Base-by-base conservation (phyloP, 2,329 filamentous ascomycete species). In the Massarina eburnea region DNA sequence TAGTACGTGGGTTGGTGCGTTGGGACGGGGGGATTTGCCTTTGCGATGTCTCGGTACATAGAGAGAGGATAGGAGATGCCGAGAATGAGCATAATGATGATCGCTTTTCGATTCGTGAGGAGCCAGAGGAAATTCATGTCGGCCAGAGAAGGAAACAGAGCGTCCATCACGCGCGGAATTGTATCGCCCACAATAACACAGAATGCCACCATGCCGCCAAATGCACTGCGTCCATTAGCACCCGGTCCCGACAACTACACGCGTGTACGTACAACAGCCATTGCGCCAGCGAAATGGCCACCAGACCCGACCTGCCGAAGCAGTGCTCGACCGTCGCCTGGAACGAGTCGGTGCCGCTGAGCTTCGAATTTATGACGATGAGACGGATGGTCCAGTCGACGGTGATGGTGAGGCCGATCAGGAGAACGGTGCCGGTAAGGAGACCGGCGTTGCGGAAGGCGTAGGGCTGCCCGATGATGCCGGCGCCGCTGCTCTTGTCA, bases 311-410 rank as follows among this genome's bases (percentile, higher is more conserved):
- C 61, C 83, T 85, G 5, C 94, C 94, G 73, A 96, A 99, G 74
- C 94, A 99, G 71, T 92, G 85, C 72, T 96, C 86, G 66, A 99
- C 91, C 1, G 94, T 99, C 30, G 90, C 88, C 74, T 99, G 94
- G 67, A 97, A 99, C 45, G 88, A 95, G 70, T 90, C 88, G 45
- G 91, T 88, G 35, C 94, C 94, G 71, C 89, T 95, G 57, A 99
- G 79, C 76, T 99, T 99, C 69, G 89, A 95, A 73, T 99, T 99
- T 71, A 96, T 84, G 55, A 99, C 94, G 64, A 99, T 97, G 52
- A 99, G 80, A 36, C 91, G 85, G 58, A 99, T 96, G 3, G 94
- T 99, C 94, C 94, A 99, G 77, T 99, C 94, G 45, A 99, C 84
- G 2, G 89, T 84, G 19, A 94, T 70, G 0, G 94, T 97, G 52